Evolutionary conservation across 2,329 filamentous ascomycete genomes (phyloP), one percentile per base, ranked within the genome.

Genomic region (Aspergillus transmontanensis): DNA sequence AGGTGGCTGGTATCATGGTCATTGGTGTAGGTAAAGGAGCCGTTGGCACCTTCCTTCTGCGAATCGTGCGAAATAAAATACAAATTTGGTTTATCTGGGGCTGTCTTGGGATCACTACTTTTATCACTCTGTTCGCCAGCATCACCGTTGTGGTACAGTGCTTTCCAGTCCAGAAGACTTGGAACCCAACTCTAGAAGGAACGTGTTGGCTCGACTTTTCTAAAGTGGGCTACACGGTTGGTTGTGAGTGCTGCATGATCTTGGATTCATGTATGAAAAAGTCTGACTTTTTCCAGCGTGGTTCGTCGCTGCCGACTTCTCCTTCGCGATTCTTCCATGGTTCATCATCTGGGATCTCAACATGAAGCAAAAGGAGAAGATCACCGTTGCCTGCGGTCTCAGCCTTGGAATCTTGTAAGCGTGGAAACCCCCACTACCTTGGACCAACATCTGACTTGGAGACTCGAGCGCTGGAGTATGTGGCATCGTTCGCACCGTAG

Each of bases 351-450:
- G 80, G 79, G 74, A 76, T 0, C 63, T 83, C 9, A 77, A 80
- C 36, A 83, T 83, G 79, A 78, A 78, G 16, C 75, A 69, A n/a
- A 74, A 79, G 19, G 81, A 83, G 48, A 83, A 82, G 69, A 73
- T 81, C 28, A 73, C 81, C n/a, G 76, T 83, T 10, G 75, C 79
- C 0, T 68, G 72, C 23, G 78, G 80, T 58, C 76, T 83, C 50
- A 82, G 81, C 51, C 65, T 82, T 4, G 80, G 80, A 6, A 66
- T 82, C 6, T 77, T 82, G 79, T 78, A 68, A 69, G 75, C 67
- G 28, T 21, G 48, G 34, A 41, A n/a, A 26, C 16, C 7, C 19
- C 16, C 19, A 1, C 39, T 19, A 6, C 3, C 16, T 41, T 19
- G 39, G 16, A 41, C 39, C 39, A n/a, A 41, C 6, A 19, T 41